Evolutionary conservation across 176 grass and related monocot genomes (phyloP), one percentile per base, ranked within the genome.

Genomic region (Eremochloa ophiuroides): DNA sequence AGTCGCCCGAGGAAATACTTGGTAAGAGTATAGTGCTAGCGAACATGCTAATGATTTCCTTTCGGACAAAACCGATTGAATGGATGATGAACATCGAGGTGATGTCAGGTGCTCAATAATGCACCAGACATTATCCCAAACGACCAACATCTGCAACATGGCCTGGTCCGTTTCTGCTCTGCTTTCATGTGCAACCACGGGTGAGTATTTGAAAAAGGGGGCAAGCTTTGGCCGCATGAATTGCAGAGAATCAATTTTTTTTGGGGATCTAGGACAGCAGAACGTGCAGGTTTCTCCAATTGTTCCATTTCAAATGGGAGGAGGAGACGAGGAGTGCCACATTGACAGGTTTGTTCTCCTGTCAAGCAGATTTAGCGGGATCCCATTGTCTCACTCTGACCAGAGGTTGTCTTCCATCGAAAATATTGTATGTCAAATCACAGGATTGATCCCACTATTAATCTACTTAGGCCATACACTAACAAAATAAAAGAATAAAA

Each of bases 201-300:
- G n/a, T n/a, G n/a, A n/a, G n/a, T 13, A 27, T 20, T 60, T 66
- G 35, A 56, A 78, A 72, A 37, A 1, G 12, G 51, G 15, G 2
- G 9, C 66, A 10, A 34, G 18, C 39, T 73, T 40, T 18, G 35
- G 34, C 50, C n/a, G 56, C 63, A 53, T 56, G 22, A 23, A 56
- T 0, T 10, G 51, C 8, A 23, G 22, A 10, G 53, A 56, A 56
- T n/a, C 50, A 8, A 20, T 53, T 53, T 34, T 83, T 33, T 84
- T 30, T 83, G 17, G 11, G 61, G 61, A 26, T 63, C 62, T 30
- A 10, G 40, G 63, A 43, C 71, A 65, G 2, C 10, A 43, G 22
- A 81, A 85, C 77, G 53, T 89, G 77, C n/a, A n/a, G n/a, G 82
- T 35, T 29, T 89, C 77, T 76, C 77, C 23, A 10, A 38, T 61